phyloP scores from a whole-genome alignment of 306 rosid genomes.

The Dalbergia cultrata region DNA sequence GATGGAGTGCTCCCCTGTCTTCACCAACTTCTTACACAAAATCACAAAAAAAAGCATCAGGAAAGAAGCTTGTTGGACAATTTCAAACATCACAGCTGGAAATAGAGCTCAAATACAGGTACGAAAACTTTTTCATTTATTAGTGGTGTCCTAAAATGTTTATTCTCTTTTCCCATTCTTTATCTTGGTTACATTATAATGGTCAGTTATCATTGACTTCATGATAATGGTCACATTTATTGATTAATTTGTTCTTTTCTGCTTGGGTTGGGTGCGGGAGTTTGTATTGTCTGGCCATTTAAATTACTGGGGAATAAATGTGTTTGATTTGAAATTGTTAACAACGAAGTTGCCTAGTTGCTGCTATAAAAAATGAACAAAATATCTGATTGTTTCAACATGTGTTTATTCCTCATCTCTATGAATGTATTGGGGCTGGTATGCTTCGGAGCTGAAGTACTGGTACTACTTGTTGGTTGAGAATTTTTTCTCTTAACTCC shows the following conservation, averaged over 20 bases:
- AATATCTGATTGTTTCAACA: background rate
- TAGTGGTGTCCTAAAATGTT: conserved; percentile 1
- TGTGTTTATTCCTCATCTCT: background rate
- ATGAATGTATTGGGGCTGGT: background rate
- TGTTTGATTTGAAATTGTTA: conserved; percentile 7
- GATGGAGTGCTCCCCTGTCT: conserved; percentile 66
- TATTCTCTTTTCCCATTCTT: background rate
- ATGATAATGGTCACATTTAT: background rate
- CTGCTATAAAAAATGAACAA: background rate
- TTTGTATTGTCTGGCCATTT: background rate
- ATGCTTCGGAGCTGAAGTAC: background rate
- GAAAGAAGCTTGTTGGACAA: conserved; percentile 57
- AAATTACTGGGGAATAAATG: background rate
- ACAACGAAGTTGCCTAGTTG: background rate
- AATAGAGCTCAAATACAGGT: conserved; percentile 78
- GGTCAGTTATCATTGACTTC: background rate
- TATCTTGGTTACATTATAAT: conserved; percentile 11
- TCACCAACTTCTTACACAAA: conserved; percentile 64
- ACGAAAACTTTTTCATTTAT: background rate
- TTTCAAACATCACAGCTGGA: conserved; percentile 80
- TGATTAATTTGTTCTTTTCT: background rate
- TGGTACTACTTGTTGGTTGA: background rate
- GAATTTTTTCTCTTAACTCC: background rate
- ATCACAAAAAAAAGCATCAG: conserved; percentile 71
- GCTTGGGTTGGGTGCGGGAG: background rate